Percentiles rank a stretch among this genome's conserved stretches.
These are phyloP conservation scores for Aspergillus floridensis DNA, from an alignment of 2,329 filamentous ascomycete species.

Conservation along the genomic window DNA sequence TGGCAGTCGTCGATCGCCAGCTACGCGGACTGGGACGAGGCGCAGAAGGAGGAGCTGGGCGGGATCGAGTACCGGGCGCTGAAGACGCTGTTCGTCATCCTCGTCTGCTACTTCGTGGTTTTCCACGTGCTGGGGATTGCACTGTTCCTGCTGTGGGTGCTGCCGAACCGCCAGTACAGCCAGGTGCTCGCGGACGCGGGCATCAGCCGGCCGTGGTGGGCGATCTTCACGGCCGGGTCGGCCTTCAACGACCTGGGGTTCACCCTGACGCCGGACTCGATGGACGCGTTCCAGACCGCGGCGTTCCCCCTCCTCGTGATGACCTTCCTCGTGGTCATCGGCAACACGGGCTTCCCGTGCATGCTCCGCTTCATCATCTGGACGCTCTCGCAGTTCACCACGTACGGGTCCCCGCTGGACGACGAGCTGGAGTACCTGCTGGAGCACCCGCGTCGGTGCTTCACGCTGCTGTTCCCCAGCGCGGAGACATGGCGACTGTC, in stretches of 20 bases:
- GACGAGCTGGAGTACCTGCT: constrained; percentile 85
- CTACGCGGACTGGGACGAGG: constrained; percentile 85
- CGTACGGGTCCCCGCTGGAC: constrained; percentile 65
- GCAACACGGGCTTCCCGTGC: constrained; percentile 89
- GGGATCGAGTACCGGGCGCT: constrained; percentile 91
- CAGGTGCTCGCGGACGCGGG: constrained; percentile 58
- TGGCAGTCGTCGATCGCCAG: constrained; percentile 86
- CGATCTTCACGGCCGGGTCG: constrained; percentile 78
- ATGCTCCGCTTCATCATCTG: constrained; percentile 92
- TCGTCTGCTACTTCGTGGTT: constrained; percentile 73
- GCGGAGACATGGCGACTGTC: constrained; percentile 92
- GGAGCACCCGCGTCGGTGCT: constrained; percentile 90
- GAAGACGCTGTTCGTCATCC: constrained; percentile 73
- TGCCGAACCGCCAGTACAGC: constrained; percentile 59
- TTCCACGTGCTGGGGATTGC: constrained; percentile 73
- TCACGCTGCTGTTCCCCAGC: constrained; percentile 84
- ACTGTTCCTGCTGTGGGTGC: constrained; percentile 74
- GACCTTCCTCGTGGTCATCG: constrained; percentile 82
- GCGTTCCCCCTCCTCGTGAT: constrained; percentile 71
- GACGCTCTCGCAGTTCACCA: constrained; percentile 65
- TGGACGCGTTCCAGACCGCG: constrained; percentile 79
- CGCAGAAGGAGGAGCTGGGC: constrained; percentile 86
- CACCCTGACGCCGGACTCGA: constrained; percentile 85
- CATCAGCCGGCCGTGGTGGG: constrained; percentile 75
- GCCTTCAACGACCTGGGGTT: constrained; percentile 90